Evolutionary conservation across 208 protist species (phyloP), one percentile per base, ranked within the genome.

Genomic region (Wallacemonas sp.): DNA sequence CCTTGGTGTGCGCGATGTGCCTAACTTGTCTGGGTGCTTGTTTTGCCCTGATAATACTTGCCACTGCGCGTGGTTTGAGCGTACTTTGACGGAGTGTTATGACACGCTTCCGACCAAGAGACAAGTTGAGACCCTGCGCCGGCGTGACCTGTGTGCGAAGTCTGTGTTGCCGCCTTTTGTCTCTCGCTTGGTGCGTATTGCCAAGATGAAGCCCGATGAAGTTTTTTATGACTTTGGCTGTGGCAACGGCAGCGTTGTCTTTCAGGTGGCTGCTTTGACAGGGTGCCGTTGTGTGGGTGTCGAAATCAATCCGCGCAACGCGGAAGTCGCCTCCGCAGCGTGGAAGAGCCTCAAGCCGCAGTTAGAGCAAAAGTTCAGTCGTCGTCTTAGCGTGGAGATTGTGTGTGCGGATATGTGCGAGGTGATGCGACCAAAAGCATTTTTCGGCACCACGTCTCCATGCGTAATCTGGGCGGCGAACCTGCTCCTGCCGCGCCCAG

Each of bases 231-330:
- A 96, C 61, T 70, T 92, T 42, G 86, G 86, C 15, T 93, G 90
- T 54, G 90, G 87, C 2, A 94, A 92, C 71, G 89, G 89, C 28
- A 93, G 86, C 58, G 89, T 95, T n/a, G 68, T 95, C 21, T 91
- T 95, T 68, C 86, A 95, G 51, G 83, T 95, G 2, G 89, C 86
- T 5, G 63, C 77, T 12, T 31, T 85, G 68, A 95, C 89, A 11
- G 89, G 89, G 2, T 76, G 72, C 17, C 72, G 79, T 15, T 91
- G 85, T 54, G 77, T 95, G n/a, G 89, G 89, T 15, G 70, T 95
- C 9, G 89, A 95, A 33, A 78, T 95, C 21, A 88, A 89, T 45
- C 61, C 70, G 4, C 73, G 71, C 24, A 95, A 95, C 53, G 84
- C 86, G 17, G 26, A 55, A 28, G 72, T 95, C 19, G 85, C 89